Evolutionary conservation across 495 filamentous ascomycete genomes (phyloP).

Genomic region (Xylaria palmicola): DNA sequence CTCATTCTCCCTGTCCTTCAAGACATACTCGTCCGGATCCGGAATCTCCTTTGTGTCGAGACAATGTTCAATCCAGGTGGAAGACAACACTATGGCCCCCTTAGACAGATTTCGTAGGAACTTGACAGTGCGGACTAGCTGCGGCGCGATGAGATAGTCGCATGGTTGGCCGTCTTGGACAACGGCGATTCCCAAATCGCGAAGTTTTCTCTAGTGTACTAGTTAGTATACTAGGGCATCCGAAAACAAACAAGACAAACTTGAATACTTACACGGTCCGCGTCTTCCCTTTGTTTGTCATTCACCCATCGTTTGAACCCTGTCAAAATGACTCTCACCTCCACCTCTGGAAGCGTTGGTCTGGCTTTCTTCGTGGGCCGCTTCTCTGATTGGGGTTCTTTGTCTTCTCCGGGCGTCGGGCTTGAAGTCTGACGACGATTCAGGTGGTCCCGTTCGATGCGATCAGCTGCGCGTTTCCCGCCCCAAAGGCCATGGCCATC

Average conservation of each 20-base stretch:
- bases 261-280: slow-evolving; percentile 71
- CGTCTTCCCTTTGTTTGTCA: slow-evolving; percentile 66
- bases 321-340: slow-evolving; percentile 73
- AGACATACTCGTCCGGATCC: slow-evolving; percentile 57
- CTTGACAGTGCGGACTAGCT: slow-evolving; percentile 84
- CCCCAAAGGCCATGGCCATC: slow-evolving; percentile 73
- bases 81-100: slow-evolving; percentile 69
- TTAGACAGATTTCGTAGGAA: slow-evolving; percentile 84
- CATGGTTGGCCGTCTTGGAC: slow-evolving; percentile 70
- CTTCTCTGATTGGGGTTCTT: slow-evolving; percentile 47
- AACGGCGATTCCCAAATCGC: slow-evolving; percentile 78
- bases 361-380: slow-evolving; percentile 61
- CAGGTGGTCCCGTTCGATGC: slow-evolving; percentile 50
- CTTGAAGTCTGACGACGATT: slow-evolving; percentile 31
- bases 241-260: slow-evolving; percentile 27
- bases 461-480: slow-evolving; percentile 62
- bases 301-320: slow-evolving; percentile 74
- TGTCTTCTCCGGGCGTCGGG: slow-evolving; percentile 47
- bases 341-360: slow-evolving; percentile 55
- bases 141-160: slow-evolving; percentile 84
- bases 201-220: slow-evolving; percentile 66
- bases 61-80: slow-evolving; percentile 75
- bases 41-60: slow-evolving; percentile 58
- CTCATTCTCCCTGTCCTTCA: slow-evolving; percentile 72
- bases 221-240: slow-evolving; percentile 30